phyloP scores from a whole-genome alignment of 1,284 basidiomycete genomes.

The Erythrobasidium hasegawianum region DNA sequence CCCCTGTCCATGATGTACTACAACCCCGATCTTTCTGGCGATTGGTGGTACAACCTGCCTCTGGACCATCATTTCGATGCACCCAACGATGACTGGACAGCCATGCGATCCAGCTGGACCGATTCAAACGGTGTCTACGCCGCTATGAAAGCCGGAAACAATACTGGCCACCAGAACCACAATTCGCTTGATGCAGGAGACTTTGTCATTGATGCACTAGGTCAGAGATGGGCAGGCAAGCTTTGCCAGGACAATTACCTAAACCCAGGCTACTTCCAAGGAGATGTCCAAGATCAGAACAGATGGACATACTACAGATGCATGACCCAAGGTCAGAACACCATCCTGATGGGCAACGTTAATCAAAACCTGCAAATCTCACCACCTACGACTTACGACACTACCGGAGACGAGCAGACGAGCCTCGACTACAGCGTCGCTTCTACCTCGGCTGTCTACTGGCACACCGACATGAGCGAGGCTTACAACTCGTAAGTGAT shows the following conservation, averaged over 20 bases:
- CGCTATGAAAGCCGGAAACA: conserved; percentile 78
- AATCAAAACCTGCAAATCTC: conserved; percentile 76
- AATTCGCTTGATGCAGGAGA: conserved; percentile 53
- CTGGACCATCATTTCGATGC: conserved; percentile 80
- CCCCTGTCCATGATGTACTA: conserved; percentile 99
- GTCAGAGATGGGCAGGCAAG: conserved; percentile 83
- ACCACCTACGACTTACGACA: conserved; percentile 59
- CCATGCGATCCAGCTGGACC: conserved; percentile 89
- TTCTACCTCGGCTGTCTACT: conserved; percentile 73
- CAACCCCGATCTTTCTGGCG: conserved; percentile 71
- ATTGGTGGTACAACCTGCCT: conserved; percentile 81
- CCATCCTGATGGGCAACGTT: conserved; percentile 67
- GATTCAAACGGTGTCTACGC: conserved; percentile 76
- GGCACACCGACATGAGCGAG: conserved; percentile 69
- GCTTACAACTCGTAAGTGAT: conserved; percentile 62
- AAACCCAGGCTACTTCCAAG: conserved; percentile 34
- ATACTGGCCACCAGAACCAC: conserved; percentile 53
- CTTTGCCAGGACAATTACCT: conserved; percentile 36
- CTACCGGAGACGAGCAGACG: conserved; percentile 67
- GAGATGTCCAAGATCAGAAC: conserved; percentile 57
- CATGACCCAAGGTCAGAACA: conserved; percentile 89
- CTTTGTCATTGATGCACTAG: conserved; percentile 92
- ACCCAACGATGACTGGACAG: conserved; percentile 71
- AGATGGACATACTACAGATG: conserved; percentile 95
- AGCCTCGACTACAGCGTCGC: conserved; percentile 62